These are phyloP conservation scores for Phytophthora gonapodyides DNA, from an alignment of 352 stramenopile species.

Conservation along the genomic window DNA sequence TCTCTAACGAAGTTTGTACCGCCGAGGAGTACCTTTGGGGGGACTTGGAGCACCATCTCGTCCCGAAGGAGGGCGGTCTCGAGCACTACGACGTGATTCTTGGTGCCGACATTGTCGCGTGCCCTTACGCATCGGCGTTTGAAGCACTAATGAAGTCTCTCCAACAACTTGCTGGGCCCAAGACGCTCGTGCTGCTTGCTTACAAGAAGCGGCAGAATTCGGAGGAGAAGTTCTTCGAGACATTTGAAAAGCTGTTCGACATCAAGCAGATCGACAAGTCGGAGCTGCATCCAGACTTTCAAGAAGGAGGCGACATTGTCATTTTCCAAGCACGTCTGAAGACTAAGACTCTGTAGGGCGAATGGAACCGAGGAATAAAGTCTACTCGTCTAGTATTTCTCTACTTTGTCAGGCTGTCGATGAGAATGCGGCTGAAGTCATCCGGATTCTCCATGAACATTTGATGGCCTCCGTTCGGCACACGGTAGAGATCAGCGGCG, in stretches of 20 bases:
- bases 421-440: conserved; percentile 68
- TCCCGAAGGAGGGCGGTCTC: conserved; percentile 16
- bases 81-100: conserved; percentile 71
- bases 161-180: conserved; percentile 35
- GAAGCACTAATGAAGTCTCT: conserved; percentile 64
- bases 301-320: conserved; percentile 58
- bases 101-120: conserved; percentile 83
- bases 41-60: conserved; percentile 38
- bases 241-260: conserved; percentile 54
- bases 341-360: conserved; percentile 3
- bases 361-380: conserved; percentile 13
- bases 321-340: conserved; percentile 59
- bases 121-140: conserved; percentile 76
- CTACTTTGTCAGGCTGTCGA: conserved; percentile 42
- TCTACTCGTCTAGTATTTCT: conserved; percentile 19
- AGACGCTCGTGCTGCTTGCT: conserved; percentile 65
- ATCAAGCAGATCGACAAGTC: conserved; percentile 42
- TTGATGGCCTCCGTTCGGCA: conserved; percentile 75
- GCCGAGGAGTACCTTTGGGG: conserved; percentile 70
- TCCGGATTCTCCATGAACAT: conserved; percentile 84
- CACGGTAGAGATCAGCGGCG: conserved; percentile 54
- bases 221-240: conserved; percentile 68
- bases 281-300: conserved; percentile 73
- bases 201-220: conserved; percentile 80
- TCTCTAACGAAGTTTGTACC: conserved; percentile 26